Conservation (phyloP, 2,329 filamentous ascomycete genomes). For the Calonectria crousiana region DNA sequence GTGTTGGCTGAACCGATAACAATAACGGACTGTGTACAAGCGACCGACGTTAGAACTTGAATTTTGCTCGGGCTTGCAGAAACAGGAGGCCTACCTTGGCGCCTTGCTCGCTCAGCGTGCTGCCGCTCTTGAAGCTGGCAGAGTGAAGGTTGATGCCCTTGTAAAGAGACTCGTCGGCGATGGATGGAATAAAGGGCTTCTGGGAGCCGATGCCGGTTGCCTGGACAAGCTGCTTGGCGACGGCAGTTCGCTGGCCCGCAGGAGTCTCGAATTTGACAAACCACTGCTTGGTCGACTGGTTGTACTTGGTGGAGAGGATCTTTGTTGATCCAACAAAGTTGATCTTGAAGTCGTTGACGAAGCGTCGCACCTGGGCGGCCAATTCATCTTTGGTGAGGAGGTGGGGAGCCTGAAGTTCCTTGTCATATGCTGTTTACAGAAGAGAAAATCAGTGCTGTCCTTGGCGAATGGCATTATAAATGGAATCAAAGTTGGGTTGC, state of each 20-base stretch:
- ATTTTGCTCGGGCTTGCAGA: too few relatives aligned
- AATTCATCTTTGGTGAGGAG: constrained; percentile 32
- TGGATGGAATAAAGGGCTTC: constrained; percentile 13
- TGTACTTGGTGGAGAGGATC: constrained; percentile 21
- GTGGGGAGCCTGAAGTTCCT: constrained; percentile 18
- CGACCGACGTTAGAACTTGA: neutral
- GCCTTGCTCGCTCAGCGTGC: neutral
- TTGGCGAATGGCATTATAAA: neutral
- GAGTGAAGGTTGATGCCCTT: constrained; percentile 32
- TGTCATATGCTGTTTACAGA: constrained; percentile 18
- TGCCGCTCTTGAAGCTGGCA: constrained; percentile 12
- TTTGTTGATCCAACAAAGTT: constrained; percentile 25
- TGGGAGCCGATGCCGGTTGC: constrained; percentile 32
- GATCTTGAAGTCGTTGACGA: constrained; percentile 20
- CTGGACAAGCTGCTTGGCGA: constrained; percentile 27
- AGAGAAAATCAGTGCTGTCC: neutral
- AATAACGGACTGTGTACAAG: constrained; percentile 18
- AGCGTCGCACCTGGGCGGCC: constrained; percentile 22
- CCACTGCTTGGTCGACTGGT: constrained; percentile 11
- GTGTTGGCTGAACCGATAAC: constrained; percentile 34
- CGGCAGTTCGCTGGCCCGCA: neutral
- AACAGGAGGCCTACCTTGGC: constrained; percentile 7
- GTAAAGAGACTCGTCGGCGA: constrained; percentile 8
- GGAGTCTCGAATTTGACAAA: constrained; percentile 4
- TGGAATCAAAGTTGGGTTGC: neutral